Evolutionary conservation across 108 stramenopile species (phyloP), one percentile per base, ranked within the genome.

Genomic region (Nitzschia palea): DNA sequence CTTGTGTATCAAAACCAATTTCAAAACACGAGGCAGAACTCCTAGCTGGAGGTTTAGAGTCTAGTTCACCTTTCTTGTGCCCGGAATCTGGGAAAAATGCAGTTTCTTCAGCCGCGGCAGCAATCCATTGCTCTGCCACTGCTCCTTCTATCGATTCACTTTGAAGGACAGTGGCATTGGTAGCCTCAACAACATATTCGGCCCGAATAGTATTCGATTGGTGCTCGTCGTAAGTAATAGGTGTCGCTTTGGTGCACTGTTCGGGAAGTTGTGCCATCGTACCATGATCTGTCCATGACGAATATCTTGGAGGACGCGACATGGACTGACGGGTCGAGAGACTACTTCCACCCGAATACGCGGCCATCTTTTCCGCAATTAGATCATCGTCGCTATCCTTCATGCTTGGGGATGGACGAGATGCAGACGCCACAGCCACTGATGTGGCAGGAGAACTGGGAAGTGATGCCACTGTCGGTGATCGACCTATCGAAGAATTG

Each of bases 201-300:
- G 77, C 77, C 25, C 43, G 65, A 1, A 68, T 74, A 0, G 59
- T 55, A 33, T 62, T 17, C 5, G 44, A 56, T 14, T 65, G 72
- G 42, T 78, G 77, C 1, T 62, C 62, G 26, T 64, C 52, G 22
- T 48, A 10, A 4, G 15, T 20, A 20, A 48, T 20, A 4, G 22
- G 22, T n/a, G 47, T 48, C 4, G 47, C 47, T 48, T 48, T 4
- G 15, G 47, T 20, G 18, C 55, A 33, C 68, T 66, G 70, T 1
- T 52, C 50, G 17, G 58, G 33, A 20, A 4, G 47, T 18, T n/a
- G n/a, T 65, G 50, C 51, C 27, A 53, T 22, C 35, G 50, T 29
- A 22, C 50, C 47, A 31, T 64, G 40, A 33, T 64, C 60, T 4
- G 1, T 9, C 1, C 17, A 1, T n/a, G n/a, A n/a, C 15, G 56